Base-by-base conservation (phyloP, 371 early-diverging fungal species). In the Rhizomucor miehei region DNA sequence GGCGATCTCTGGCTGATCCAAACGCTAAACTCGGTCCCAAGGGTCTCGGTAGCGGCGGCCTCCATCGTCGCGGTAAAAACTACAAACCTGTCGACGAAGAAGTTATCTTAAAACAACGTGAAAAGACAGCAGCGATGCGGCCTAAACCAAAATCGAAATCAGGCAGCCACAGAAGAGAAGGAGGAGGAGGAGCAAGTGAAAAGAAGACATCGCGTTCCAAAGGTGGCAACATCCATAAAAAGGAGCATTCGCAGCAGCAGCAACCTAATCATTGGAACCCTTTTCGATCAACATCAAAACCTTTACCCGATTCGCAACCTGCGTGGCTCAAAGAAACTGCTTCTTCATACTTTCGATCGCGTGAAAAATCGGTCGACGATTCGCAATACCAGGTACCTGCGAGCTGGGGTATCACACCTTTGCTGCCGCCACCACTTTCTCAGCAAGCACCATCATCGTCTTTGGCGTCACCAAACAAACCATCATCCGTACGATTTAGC, bases 51-150 rank as follows among this genome's bases (percentile, higher is more conserved):
- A 54, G 51, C 6, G 63, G 63, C 34, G 54, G 46, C 14, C 43
- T 63, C 5, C 57, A 63, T 54, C 57, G 63, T 1, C 36, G 38
- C 29, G 63, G 63, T 13, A 25, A 35, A 8, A 63, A 63, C 29
- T 63, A 57, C 16, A 51, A 20, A 20, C 63, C 63, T 20, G 44
- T 63, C 35, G 63, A 63, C 35, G 63, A 63, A 47, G 24, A 48
- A 24, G 34, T 41, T 13, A 63, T 63, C 38, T 29, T 63, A 4
- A 21, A 44, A 29, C 63, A 63, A 43, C 58, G 63, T 11, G 35
- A 24, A 23, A 24, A 48, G 43, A 37, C 21, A 13, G 38, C 47
- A 13, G 16, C 38, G 16, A 14, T 51, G 29, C 29, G 29, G 5
- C 29, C 29, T 8, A 29, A 29, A 29, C 8, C 29, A 29, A 29